These are phyloP conservation scores for Arthrobotrys sinensis DNA, from an alignment of 2,329 filamentous ascomycete genomes.

Conservation along the genomic window DNA sequence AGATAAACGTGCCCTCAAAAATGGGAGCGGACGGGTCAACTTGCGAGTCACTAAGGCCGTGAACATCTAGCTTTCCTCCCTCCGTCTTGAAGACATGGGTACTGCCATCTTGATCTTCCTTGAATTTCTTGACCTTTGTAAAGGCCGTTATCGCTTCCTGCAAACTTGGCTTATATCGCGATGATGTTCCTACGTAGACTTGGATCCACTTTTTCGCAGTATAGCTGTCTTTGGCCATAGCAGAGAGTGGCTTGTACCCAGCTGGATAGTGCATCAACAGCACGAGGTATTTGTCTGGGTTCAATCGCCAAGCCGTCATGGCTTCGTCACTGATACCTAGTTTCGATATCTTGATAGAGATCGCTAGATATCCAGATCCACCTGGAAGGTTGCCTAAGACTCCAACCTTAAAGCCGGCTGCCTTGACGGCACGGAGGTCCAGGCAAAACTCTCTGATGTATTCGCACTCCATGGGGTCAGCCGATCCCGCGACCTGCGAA, in stretches of 20 bases:
- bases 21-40: constrained; percentile 62
- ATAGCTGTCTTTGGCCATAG: constrained; percentile 70
- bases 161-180: constrained; percentile 79
- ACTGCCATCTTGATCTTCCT: constrained; percentile 59
- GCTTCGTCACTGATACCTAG: constrained; percentile 82
- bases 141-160: constrained; percentile 73
- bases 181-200: constrained; percentile 79
- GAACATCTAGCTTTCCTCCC: constrained; percentile 43
- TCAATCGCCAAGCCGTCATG: constrained; percentile 82
- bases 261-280: constrained; percentile 77
- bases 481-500: constrained; percentile 52
- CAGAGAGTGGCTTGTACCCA: constrained; percentile 76
- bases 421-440: constrained; percentile 76
- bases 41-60: constrained; percentile 52
- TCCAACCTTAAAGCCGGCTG: constrained; percentile 80
- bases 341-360: constrained; percentile 79
- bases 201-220: constrained; percentile 67
- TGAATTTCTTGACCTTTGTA: constrained; percentile 65
- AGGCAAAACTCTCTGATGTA: constrained; percentile 67
- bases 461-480: constrained; percentile 54
- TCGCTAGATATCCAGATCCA: constrained; percentile 73
- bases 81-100: constrained; percentile 56
- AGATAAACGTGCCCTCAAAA: constrained; percentile 78
- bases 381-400: constrained; percentile 70
- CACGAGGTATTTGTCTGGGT: constrained; percentile 78